A percentile compares a stretch with the other conserved stretches of the same genome.
These are phyloP conservation scores for Metschnikowia kofuensis DNA, from an alignment of 805 yeast species.

Conservation along the genomic window DNA sequence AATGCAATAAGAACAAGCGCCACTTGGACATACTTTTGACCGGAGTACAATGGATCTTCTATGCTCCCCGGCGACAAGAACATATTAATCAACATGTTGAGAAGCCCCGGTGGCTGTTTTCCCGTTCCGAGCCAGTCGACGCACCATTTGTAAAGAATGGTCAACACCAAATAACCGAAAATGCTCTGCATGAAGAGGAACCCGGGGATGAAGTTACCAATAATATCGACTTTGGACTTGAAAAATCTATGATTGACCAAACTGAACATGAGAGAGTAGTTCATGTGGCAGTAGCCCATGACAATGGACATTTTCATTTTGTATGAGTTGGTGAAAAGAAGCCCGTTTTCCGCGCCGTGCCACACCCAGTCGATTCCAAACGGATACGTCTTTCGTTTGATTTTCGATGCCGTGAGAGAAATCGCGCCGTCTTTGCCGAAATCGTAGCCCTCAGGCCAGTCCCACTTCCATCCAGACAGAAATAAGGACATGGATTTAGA, in stretches of 20 bases:
- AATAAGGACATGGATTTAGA: constrained; percentile 69
- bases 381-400: constrained; percentile 48
- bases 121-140: constrained; percentile 64
- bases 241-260: constrained; percentile 59
- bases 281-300: constrained; percentile 76
- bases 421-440: constrained; percentile 24
- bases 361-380: constrained; percentile 70
- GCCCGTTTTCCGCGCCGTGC: constrained; percentile 77
- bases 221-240: constrained; percentile 58
- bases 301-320: constrained; percentile 75
- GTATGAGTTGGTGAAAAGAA: constrained; percentile 68
- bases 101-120: constrained; percentile 66
- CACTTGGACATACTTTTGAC: constrained; percentile 62
- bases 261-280: constrained; percentile 67
- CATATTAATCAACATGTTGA: constrained; percentile 75
- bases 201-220: constrained; percentile 75
- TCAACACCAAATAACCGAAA: constrained; percentile 66
- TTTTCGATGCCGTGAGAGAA: constrained; percentile 44
- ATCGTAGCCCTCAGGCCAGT: constrained; percentile 41
- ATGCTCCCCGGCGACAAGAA: constrained; percentile 69
- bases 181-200: constrained; percentile 72
- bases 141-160: constrained; percentile 72
- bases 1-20: constrained; percentile 56
- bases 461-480: constrained; percentile 68
- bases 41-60: constrained; percentile 62